phyloP scores from a whole-genome alignment of 495 filamentous ascomycete species.

The Beverwykella pulmonaria region DNA sequence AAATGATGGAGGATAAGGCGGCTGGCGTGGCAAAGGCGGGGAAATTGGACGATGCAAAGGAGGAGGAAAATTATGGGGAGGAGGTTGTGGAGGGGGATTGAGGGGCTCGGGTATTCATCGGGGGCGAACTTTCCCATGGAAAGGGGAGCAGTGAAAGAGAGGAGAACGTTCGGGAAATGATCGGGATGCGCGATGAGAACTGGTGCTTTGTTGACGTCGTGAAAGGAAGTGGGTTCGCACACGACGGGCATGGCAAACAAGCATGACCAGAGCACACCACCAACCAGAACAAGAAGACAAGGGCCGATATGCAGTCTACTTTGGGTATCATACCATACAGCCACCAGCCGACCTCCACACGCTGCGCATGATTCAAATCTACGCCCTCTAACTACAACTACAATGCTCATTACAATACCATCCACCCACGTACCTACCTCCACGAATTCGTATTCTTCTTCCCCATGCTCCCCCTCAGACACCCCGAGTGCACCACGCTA shows the following conservation, averaged over 20 bases:
- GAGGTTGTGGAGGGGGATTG: conserved; percentile 65
- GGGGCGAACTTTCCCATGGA: too few relatives aligned
- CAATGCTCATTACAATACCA: neutral
- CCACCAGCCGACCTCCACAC: too few relatives aligned
- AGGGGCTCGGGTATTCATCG: conserved; percentile 16
- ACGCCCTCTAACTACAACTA: neutral
- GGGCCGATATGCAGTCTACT: neutral
- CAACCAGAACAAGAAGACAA: neutral
- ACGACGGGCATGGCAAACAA: too few relatives aligned
- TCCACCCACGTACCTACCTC: neutral
- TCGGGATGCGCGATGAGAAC: too few relatives aligned
- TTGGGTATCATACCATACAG: neutral
- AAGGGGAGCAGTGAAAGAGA: too few relatives aligned
- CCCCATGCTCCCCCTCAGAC: conserved; percentile 36
- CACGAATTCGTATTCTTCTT: conserved; percentile 10
- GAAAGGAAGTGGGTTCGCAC: too few relatives aligned
- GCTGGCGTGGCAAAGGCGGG: conserved; percentile 34
- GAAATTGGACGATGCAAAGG: conserved; percentile 54
- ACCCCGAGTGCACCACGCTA: conserved; percentile 51
- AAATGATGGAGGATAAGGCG: conserved; percentile 87
- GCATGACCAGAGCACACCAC: neutral
- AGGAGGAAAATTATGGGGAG: conserved; percentile 87
- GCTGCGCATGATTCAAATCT: neutral
- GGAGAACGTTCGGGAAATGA: too few relatives aligned
- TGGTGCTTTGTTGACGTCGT: too few relatives aligned